phyloP scores from a whole-genome alignment of 768 basidiomycete genomes.

The Lactifluus piperatus region DNA sequence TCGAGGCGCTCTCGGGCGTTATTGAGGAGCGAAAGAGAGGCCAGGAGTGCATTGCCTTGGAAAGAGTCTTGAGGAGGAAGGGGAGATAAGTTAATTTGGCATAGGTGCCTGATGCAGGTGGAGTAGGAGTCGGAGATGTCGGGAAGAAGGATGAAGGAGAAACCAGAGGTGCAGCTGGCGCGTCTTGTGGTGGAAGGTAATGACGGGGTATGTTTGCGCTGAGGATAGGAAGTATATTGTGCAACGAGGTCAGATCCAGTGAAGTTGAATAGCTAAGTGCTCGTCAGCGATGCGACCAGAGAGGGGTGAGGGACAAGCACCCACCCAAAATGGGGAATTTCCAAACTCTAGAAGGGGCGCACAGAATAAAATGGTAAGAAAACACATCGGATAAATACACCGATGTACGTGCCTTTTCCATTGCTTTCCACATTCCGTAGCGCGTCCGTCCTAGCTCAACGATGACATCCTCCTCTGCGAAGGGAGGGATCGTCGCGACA shows the following conservation, averaged over 20 bases:
- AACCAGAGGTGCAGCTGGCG: conserved; percentile 27
- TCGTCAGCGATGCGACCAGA: not conserved
- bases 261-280: conserved; percentile 56
- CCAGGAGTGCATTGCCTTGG: conserved; percentile 75
- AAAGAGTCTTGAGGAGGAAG: conserved; percentile 73
- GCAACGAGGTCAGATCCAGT: conserved; percentile 64
- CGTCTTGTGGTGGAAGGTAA: conserved; percentile 36
- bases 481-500: conserved; percentile 6
- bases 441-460: conserved; percentile 72
- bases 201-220: conserved; percentile 63
- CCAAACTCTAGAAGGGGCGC: conserved; percentile 49
- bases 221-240: conserved; percentile 51
- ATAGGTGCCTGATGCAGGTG: conserved; percentile 50
- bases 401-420: conserved; percentile 54
- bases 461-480: conserved; percentile 38
- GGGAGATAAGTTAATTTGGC: conserved; percentile 73
- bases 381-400: not conserved
- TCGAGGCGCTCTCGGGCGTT: conserved; percentile 29
- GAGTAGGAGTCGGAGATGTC: conserved; percentile 31
- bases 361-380: not conserved
- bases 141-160: conserved; percentile 35
- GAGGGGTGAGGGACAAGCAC: conserved; percentile 18
- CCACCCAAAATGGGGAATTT: conserved; percentile 79
- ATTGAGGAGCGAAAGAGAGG: conserved; percentile 75
- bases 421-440: conserved; percentile 84